A percentile compares a stretch with the other conserved stretches of the same genome.
phyloP scores from a whole-genome alignment of 805 yeast genomes.

The Monosporozyma aquatica region DNA sequence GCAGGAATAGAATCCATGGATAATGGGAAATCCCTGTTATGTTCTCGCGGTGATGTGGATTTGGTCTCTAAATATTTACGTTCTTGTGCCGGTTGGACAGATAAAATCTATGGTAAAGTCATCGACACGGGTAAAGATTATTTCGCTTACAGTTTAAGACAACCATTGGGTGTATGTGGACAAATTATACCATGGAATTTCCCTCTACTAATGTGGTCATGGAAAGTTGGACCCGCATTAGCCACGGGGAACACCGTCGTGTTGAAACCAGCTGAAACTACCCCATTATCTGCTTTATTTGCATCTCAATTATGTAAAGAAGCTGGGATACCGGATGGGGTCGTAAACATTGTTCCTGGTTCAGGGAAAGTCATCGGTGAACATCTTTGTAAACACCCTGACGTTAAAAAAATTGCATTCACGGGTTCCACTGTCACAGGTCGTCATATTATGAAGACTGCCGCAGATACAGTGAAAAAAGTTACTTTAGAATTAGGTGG shows the following conservation, averaged over 20 bases:
- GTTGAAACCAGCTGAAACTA: conserved; percentile 83
- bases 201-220: conserved; percentile 86
- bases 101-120: conserved; percentile 68
- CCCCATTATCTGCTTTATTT: conserved; percentile 81
- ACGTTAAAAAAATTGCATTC: conserved; percentile 83
- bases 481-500: conserved; percentile 95
- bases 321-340: conserved; percentile 91
- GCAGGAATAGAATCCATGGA: conserved; percentile 81
- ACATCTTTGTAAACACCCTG: conserved; percentile 67
- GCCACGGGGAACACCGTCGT: conserved; percentile 87
- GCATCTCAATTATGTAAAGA: conserved; percentile 59
- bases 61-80: conserved; percentile 62
- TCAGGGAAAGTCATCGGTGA: conserved; percentile 80
- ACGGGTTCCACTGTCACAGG: conserved; percentile 94
- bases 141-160: conserved; percentile 72
- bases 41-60: conserved; percentile 68
- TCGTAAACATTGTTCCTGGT: conserved; percentile 78
- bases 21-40: conserved; percentile 73
- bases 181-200: conserved; percentile 97
- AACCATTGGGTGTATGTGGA: conserved; percentile 92
- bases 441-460: conserved; percentile 66
- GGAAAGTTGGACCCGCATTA: conserved; percentile 91
- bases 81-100: conserved; percentile 88
- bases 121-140: conserved; percentile 68
- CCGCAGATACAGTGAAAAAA: conserved; percentile 78